phyloP scores from a whole-genome alignment of 768 basidiomycete species.

The Hirschioporus abietinus region DNA sequence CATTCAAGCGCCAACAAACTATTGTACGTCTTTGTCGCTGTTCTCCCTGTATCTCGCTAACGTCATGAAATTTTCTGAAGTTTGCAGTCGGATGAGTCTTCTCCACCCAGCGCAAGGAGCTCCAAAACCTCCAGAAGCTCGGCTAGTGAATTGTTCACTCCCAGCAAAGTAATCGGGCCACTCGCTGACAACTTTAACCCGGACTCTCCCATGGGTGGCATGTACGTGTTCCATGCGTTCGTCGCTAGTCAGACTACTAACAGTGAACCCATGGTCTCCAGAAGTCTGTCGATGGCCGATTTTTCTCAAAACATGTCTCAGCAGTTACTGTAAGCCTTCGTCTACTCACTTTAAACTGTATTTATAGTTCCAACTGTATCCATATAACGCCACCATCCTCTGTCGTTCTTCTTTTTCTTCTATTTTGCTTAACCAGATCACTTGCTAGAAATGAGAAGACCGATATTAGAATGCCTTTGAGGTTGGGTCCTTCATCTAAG shows the following conservation, averaged over 20 bases:
- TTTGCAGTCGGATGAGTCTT: neutral
- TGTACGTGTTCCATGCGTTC: neutral
- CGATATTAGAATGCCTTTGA: neutral
- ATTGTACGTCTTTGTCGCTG: neutral
- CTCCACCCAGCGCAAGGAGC: neutral
- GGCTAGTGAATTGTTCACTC: neutral
- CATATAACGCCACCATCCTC: neutral
- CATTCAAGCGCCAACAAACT: neutral
- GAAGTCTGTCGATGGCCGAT: neutral
- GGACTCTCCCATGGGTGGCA: neutral
- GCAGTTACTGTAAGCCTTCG: neutral
- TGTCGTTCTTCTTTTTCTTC: neutral
- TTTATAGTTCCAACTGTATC: neutral
- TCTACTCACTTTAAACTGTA: neutral
- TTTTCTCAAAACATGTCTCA: neutral
- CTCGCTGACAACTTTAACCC: neutral
- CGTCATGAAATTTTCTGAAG: neutral
- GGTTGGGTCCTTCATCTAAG: neutral
- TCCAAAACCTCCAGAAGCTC: neutral
- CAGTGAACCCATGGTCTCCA: neutral
- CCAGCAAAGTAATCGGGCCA: neutral
- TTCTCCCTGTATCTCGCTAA: neutral
- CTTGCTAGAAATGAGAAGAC: neutral
- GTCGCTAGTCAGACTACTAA: neutral
- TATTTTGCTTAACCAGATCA: neutral